phyloP scores from a whole-genome alignment of 169 alveolate species.

The Plasmodium ovale region DNA sequence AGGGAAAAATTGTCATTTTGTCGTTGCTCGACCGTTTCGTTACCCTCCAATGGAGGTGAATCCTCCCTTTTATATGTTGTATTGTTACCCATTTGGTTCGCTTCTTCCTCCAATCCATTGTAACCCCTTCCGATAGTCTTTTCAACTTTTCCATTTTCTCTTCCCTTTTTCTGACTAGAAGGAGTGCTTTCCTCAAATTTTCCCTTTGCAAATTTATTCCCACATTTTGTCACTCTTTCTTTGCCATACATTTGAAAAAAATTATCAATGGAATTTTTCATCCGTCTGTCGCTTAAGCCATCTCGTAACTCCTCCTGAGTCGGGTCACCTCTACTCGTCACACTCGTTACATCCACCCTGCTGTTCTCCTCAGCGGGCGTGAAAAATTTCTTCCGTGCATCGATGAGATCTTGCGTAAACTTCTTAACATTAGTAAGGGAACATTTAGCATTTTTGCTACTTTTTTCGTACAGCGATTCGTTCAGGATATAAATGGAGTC shows the following conservation, averaged over 20 bases:
- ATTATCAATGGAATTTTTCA: too few relatives aligned
- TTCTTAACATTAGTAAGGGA: conserved; percentile 21
- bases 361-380: background rate
- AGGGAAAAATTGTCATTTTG: conserved; percentile 22
- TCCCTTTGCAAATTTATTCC: too few relatives aligned
- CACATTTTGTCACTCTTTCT: too few relatives aligned
- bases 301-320: too few relatives aligned
- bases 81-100: background rate
- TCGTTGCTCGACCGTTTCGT: background rate
- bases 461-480: conserved; percentile 43
- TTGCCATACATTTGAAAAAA: too few relatives aligned
- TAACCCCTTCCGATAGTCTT: background rate
- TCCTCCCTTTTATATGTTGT: background rate
- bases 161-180: background rate
- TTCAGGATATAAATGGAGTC: conserved; percentile 47
- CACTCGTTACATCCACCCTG: too few relatives aligned
- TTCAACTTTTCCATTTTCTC: background rate
- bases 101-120: background rate
- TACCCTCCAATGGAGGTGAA: too few relatives aligned
- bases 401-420: conserved; percentile 55
- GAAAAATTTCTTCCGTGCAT: conserved; percentile 19
- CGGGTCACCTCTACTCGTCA: background rate
- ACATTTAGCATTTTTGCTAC: conserved; percentile 25
- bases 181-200: background rate
- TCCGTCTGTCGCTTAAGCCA: too few relatives aligned